Evolutionary conservation across 2,329 filamentous ascomycete genomes (phyloP), one percentile per base, ranked within the genome.

Genomic region (Dactylellina sp.): DNA sequence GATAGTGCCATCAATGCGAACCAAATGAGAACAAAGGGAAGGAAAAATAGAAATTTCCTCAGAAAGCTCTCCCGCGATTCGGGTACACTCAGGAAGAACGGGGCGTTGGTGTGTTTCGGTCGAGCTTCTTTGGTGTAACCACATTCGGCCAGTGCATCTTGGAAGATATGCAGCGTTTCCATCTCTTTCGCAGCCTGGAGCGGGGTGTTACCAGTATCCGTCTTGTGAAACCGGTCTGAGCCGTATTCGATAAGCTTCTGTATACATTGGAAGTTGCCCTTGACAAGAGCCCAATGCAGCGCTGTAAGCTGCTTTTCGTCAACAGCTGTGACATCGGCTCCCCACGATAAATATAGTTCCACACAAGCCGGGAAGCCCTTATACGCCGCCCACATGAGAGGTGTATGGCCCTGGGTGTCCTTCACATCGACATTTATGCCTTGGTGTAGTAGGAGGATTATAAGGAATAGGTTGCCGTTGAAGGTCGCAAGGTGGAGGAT

Each of bases 301-400:
- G 95, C 93, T 0, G 94, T 97, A 81, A 98, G 95, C 25, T 94
- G 94, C 77, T 93, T 91, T 80, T 97, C 93, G 79, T 99, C 95
- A 28, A 86, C 88, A 35, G 92, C 90, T 81, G 96, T 92, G 7
- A 97, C 92, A 80, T 93, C 95, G 39, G 95, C 95, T 60, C 95
- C 96, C 93, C 95, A 99, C 77, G 93, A 89, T 71, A 99, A 83
- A 77, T 97, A 94, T 46, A 98, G 82, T 80, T 98, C 95, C 52
- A 98, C 94, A 78, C 92, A 96, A 50, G 90, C 89, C 0, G 94
- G 92, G 80, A 90, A 97, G 37, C 96, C 95, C 82, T 99, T 99
- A 84, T 99, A 99, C 14, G 94, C 94, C 16, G 95, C 92, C 95
- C 95, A 99, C 95, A 99, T 99, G 75, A 99, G 85, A 74, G 90